Base-by-base conservation (phyloP, 306 rosid genomes). In the Erythrophleum fordii region DNA sequence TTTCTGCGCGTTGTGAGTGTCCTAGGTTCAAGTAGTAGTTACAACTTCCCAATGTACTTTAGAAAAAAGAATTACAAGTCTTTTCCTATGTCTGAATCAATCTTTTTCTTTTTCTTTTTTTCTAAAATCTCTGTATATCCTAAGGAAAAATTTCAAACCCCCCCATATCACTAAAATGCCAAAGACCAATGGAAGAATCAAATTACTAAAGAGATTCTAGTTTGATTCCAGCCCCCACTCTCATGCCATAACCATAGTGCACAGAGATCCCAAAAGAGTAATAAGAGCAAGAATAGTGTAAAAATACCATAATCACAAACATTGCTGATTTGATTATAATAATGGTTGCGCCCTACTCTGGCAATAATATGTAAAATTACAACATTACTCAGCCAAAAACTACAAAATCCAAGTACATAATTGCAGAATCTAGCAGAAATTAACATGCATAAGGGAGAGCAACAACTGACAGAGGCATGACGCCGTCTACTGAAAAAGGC, bases 261-360 rank as follows among this genome's bases (percentile, higher is more conserved):
- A 45, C 67, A 51, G 61, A 51, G 69, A 61, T 82, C 35, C 66
- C 80, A 37, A 26, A 41, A 28, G 61, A 35, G 39, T 34, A 42
- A 51, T 12, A 23, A 18, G 18, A 2, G 5, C 17, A 26, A 58
- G 39, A 35, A 44, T 20, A 52, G 11, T 55, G 8, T 42, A 2
- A 5, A 17, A 11, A 53, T 17, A 74, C 26, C 26, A 58, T 20
- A 26, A 37, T 48, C 77, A 25, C 52, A 59, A 26, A 48, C 14
- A n/a, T 64, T 41, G 60, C 60, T 55, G 39, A 81, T 28, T 71
- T 74, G 34, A 69, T 68, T 3, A 22, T 25, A 42, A 44, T 1
- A 53, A 34, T 3, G 17, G 6, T 28, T 68, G 45, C 8, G n/a
- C 29, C 5, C 9, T 26, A 22, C 9, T 11, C 26, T 7, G 25